Evolutionary conservation across 2,329 filamentous ascomycete genomes (phyloP).

Genomic region (Knufia petricola): DNA sequence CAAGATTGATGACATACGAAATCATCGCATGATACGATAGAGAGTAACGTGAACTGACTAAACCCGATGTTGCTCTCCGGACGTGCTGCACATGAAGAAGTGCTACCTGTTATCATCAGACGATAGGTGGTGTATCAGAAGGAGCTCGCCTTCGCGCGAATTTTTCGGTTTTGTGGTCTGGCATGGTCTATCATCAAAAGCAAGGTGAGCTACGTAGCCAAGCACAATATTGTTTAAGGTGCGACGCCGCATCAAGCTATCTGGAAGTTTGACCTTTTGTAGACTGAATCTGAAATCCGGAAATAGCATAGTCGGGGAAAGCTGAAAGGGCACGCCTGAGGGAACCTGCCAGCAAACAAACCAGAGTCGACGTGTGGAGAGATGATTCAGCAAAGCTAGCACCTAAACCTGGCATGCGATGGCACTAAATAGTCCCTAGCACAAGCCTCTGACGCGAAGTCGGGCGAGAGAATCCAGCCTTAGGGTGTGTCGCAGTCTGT

Average conservation of each 20-base stretch:
- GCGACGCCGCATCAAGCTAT: background rate
- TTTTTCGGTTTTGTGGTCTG: too few species aligned
- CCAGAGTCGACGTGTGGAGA: background rate
- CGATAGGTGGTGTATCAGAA: too few species aligned
- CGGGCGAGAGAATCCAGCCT: background rate
- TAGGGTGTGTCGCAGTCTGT: background rate
- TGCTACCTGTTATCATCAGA: too few species aligned
- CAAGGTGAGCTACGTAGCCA: too few species aligned
- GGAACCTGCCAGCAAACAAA: background rate
- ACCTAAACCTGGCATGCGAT: background rate
- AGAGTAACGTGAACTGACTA: too few species aligned
- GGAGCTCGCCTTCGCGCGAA: too few species aligned
- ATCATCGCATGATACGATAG: too few species aligned
- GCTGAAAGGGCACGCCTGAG: background rate
- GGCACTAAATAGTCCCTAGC: background rate
- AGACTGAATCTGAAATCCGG: background rate
- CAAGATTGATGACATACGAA: too few species aligned
- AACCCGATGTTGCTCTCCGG: too few species aligned
- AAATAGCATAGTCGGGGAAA: background rate
- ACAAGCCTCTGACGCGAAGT: background rate
- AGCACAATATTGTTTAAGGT: too few species aligned
- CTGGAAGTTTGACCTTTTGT: background rate
- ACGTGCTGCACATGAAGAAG: too few species aligned
- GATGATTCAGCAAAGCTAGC: constrained; percentile 7
- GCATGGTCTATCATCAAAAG: too few species aligned